Percentiles rank a stretch among this genome's conserved stretches.
Evolutionary conservation across 2,329 filamentous ascomycete species (phyloP).

Genomic region (Sporothrix schenckii): DNA sequence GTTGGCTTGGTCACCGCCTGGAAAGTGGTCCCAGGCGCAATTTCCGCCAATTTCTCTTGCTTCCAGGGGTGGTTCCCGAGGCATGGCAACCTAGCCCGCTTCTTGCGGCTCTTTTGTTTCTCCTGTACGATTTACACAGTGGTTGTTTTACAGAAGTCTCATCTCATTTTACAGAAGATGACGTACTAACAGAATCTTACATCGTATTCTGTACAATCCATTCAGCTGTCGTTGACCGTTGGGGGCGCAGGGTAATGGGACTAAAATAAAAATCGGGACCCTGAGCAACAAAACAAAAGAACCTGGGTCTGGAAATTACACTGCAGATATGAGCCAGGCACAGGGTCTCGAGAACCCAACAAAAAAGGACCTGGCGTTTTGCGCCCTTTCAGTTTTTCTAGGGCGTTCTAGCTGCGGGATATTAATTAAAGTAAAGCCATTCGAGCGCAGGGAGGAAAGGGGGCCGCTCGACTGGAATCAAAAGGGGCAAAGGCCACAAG

Average conservation of each 20-base stretch:
- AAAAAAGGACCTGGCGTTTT: conserved; percentile 1
- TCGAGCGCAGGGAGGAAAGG: no score
- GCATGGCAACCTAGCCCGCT: background rate
- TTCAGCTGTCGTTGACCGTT: background rate
- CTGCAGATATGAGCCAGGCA: background rate
- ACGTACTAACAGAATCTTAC: background rate
- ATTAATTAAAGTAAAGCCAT: background rate
- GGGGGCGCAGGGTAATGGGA: background rate
- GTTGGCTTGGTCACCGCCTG: background rate
- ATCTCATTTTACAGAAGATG: background rate
- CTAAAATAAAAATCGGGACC: background rate
- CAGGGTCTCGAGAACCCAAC: background rate
- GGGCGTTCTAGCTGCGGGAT: background rate
- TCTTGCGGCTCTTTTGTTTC: conserved; percentile 6
- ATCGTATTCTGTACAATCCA: background rate
- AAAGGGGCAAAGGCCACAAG: background rate
- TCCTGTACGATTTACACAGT: no score
- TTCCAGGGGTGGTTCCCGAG: background rate
- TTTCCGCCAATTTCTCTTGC: conserved; percentile 27
- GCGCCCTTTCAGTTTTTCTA: background rate
- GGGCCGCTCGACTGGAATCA: background rate
- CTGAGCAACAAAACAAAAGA: background rate
- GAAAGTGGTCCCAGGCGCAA: conserved; percentile 22
- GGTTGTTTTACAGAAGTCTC: background rate
- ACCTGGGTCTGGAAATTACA: conserved; percentile 16